phyloP scores from a whole-genome alignment of 768 basidiomycete species.

The Obba rivulosa region DNA sequence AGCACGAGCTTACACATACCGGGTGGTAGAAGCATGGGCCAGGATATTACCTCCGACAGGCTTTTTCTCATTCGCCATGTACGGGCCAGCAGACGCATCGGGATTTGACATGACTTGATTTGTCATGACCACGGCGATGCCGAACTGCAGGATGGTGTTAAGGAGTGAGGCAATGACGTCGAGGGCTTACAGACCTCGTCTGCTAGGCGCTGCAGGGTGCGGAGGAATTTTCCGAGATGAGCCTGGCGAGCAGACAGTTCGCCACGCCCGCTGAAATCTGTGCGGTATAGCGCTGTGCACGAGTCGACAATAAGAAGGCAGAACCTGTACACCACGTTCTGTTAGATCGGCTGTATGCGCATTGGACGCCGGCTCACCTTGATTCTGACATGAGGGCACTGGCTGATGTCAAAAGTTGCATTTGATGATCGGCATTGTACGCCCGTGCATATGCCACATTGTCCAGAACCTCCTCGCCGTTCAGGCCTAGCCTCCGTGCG shows the following conservation, averaged over 20 bases:
- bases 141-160: constrained; percentile 56
- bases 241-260: constrained; percentile 94
- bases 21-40: constrained; percentile 97
- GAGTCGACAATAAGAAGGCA: constrained; percentile 96
- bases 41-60: constrained; percentile 99
- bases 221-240: constrained; percentile 92
- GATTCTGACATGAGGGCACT: constrained; percentile 99
- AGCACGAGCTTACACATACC: constrained; percentile 39
- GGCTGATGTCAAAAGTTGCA: constrained; percentile 81
- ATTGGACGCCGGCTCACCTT: constrained; percentile 50
- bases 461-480: constrained; percentile 96
- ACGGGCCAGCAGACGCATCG: constrained; percentile 86
- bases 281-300: constrained; percentile 90
- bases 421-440: constrained; percentile 98
- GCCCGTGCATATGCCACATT: constrained; percentile 98
- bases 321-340: constrained; percentile 52
- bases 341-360: constrained; percentile 15
- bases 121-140: constrained; percentile 94
- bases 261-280: constrained; percentile 92
- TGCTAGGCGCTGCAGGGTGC: constrained; percentile 87
- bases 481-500: constrained; percentile 94
- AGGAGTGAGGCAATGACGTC: constrained; percentile 1
- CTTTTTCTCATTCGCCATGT: constrained; percentile 90
- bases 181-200: constrained; percentile 69
- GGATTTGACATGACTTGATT: constrained; percentile 99